Evolutionary conservation across 23 red algal species (phyloP).

Genomic region (Agarophyton chilense): DNA sequence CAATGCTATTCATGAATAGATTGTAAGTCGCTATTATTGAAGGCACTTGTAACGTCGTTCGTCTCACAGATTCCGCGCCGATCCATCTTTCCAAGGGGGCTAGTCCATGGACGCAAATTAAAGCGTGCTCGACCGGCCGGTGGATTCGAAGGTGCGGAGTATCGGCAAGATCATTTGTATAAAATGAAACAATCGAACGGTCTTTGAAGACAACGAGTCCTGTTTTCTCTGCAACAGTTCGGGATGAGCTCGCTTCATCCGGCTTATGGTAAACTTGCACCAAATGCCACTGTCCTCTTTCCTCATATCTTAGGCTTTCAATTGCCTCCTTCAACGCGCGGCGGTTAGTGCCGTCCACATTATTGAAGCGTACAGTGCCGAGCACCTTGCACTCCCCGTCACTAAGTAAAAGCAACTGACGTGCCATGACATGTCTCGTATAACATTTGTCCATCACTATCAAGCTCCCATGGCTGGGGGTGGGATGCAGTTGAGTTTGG

Average conservation of each 20-base stretch:
- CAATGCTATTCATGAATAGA: conserved; percentile 8
- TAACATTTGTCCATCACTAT: no score
- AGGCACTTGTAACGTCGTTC: not conserved
- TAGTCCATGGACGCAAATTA: not conserved
- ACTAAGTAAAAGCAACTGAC: no score
- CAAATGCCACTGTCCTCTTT: no score
- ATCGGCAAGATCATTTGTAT: not conserved
- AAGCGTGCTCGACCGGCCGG: not conserved
- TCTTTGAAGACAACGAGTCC: conserved; percentile 29
- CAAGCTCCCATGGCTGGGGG: no score
- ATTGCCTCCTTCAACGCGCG: no score
- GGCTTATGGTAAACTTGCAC: not conserved
- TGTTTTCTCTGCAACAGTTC: not conserved
- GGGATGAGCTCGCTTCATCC: not conserved
- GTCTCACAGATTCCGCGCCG: not conserved
- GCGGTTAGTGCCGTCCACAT: no score
- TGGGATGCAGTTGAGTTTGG: no score
- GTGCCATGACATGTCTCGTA: no score
- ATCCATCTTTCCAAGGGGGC: not conserved
- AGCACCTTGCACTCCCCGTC: no score
- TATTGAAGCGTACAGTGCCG: no score
- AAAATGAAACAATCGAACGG: not conserved
- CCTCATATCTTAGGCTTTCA: no score
- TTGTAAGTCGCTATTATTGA: not conserved
- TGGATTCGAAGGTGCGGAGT: not conserved